Percentiles rank a stretch among this genome's conserved stretches.
Evolutionary conservation across 805 yeast species (phyloP).

Genomic region (Candida ortonii): DNA sequence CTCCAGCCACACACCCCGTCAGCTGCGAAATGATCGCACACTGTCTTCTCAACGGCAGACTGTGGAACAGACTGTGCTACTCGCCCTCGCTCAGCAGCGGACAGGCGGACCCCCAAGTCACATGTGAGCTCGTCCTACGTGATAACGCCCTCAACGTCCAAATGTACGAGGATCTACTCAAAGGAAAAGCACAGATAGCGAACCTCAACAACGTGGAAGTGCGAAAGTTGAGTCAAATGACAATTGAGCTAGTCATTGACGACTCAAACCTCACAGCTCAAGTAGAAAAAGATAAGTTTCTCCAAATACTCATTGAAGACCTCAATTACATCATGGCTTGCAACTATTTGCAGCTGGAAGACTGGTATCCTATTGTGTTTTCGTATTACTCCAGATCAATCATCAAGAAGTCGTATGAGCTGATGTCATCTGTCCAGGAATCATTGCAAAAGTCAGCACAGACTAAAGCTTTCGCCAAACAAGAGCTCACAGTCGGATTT

Average conservation of each 20-base stretch:
- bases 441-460: slow-evolving; percentile 18
- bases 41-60: slow-evolving; percentile 13
- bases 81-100: slow-evolving; percentile 3
- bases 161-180: slow-evolving; percentile 16
- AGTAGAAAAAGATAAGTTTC: slow-evolving; percentile 2
- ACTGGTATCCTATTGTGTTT: slow-evolving; percentile 28
- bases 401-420: slow-evolving; percentile 16
- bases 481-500: slow-evolving; percentile 26
- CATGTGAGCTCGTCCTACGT: slow-evolving; percentile 12
- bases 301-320: slow-evolving; percentile 15
- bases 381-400: slow-evolving; percentile 26
- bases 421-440: slow-evolving; percentile 15
- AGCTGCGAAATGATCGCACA: slow-evolving; percentile 21
- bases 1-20: slow-evolving; percentile 10
- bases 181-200: slow-evolving; percentile 11
- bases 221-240: slow-evolving; percentile 9
- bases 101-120: not conserved
- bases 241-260: slow-evolving; percentile 7
- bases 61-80: slow-evolving; percentile 17
- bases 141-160: slow-evolving; percentile 14
- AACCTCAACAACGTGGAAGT: slow-evolving; percentile 10
- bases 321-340: slow-evolving; percentile 29
- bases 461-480: slow-evolving; percentile 17
- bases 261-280: slow-evolving; percentile 7
- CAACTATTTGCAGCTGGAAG: slow-evolving; percentile 24